Conservation (phyloP, 495 filamentous ascomycete genomes). For the Delitschia confertaspora region DNA sequence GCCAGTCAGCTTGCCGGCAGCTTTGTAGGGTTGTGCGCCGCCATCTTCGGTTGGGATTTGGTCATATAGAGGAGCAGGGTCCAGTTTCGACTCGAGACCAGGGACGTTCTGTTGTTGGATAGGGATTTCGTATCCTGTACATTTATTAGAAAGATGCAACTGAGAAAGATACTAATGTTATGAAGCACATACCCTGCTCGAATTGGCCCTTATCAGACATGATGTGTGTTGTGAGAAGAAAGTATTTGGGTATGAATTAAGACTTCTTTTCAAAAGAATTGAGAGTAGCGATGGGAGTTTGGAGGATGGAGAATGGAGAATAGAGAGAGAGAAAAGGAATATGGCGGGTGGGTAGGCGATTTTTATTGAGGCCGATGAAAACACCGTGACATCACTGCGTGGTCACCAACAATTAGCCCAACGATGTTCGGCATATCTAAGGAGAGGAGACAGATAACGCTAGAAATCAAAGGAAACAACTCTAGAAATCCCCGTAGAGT, state of each 20-base stretch:
- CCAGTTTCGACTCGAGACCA: conserved; percentile 58
- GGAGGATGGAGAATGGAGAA: background rate
- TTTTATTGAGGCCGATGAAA: background rate
- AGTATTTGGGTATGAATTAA: background rate
- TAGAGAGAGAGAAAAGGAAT: background rate
- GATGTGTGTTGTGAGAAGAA: background rate
- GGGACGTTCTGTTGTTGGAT: conserved; percentile 60
- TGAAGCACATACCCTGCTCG: conserved; percentile 16
- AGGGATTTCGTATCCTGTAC: conserved; percentile 56
- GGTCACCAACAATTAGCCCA: conserved; percentile 3
- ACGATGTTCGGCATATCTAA: too few species aligned
- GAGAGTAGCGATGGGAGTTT: background rate
- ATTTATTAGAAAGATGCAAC: background rate
- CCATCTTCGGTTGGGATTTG: conserved; percentile 62
- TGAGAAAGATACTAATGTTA: background rate
- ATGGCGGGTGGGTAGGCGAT: background rate
- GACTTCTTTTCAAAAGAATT: background rate
- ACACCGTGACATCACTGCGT: conserved; percentile 5
- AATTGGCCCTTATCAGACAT: conserved; percentile 18
- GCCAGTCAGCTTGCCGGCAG: conserved; percentile 65
- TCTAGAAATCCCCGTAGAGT: too few species aligned
- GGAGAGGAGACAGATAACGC: too few species aligned
- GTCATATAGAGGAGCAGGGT: conserved; percentile 53
- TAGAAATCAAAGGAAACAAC: too few species aligned
- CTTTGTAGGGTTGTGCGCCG: conserved; percentile 65